Conservation (phyloP, 768 basidiomycete species). For the Clitopilus passeckerianus region DNA sequence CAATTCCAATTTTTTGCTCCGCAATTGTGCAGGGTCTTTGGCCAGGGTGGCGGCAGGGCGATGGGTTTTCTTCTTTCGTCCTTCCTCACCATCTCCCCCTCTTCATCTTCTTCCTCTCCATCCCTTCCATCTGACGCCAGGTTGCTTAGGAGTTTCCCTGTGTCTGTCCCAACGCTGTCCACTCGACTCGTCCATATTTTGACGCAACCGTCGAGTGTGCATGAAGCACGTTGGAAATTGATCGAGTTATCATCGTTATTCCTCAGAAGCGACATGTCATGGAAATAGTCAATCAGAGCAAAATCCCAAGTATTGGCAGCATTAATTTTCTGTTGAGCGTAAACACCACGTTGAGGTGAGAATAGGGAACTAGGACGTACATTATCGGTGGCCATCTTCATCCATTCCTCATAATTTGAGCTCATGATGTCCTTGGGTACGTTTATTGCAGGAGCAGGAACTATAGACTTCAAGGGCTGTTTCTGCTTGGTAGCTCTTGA, state of each 20-base stretch:
- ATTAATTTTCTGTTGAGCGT: constrained; percentile 85
- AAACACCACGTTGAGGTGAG: neutral
- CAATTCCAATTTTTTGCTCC: constrained; percentile 90
- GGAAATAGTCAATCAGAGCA: constrained; percentile 97
- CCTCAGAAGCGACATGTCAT: constrained; percentile 93
- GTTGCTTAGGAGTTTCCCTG: constrained; percentile 90
- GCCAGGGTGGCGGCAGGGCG: constrained; percentile 84
- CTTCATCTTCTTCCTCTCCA: constrained; percentile 57
- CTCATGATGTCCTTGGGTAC: constrained; percentile 81
- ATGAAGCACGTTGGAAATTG: constrained; percentile 98
- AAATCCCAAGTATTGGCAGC: constrained; percentile 97
- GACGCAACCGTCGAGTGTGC: constrained; percentile 96
- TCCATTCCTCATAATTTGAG: constrained; percentile 98
- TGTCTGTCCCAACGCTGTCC: constrained; percentile 95
- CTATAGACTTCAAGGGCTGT: constrained; percentile 57
- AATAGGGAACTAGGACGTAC: constrained; percentile 42
- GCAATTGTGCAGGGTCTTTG: constrained; percentile 74
- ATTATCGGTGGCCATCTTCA: constrained; percentile 99
- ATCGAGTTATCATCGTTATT: constrained; percentile 94
- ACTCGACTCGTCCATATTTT: constrained; percentile 99
- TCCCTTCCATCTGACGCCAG: constrained; percentile 56
- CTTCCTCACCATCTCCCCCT: constrained; percentile 60
- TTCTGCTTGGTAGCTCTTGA: constrained; percentile 53
- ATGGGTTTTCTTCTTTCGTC: constrained; percentile 60
- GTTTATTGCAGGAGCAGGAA: constrained; percentile 52